Evolutionary conservation across 768 basidiomycete species (phyloP).

Genomic region (Collybia nuda): DNA sequence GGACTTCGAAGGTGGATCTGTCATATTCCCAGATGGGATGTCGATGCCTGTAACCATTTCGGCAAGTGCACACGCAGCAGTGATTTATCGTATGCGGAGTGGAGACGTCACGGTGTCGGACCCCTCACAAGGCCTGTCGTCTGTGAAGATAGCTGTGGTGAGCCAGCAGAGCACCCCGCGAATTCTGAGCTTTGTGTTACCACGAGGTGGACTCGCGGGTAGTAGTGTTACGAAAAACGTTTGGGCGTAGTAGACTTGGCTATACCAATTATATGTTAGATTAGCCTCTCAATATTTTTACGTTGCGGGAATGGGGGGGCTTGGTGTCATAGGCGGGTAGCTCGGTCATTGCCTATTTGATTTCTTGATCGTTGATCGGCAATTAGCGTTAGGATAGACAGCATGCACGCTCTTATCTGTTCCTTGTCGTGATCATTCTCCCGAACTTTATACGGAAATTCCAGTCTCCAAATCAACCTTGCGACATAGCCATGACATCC

Average conservation of each 20-base stretch:
- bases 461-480: too few species aligned
- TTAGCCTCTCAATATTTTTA: background rate
- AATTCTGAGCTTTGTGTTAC: slow-evolving; percentile 38
- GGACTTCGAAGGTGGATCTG: slow-evolving; percentile 34
- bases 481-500: too few species aligned
- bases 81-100: slow-evolving; percentile 42
- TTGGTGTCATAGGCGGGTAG: too few species aligned
- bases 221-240: slow-evolving; percentile 38
- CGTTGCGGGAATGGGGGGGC: background rate
- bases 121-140: slow-evolving; percentile 55
- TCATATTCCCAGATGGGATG: slow-evolving; percentile 23
- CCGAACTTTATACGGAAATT: too few species aligned
- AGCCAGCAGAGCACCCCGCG: slow-evolving; percentile 23
- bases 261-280: background rate
- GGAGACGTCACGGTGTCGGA: slow-evolving; percentile 60
- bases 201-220: slow-evolving; percentile 45
- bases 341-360: too few species aligned
- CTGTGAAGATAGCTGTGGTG: slow-evolving; percentile 37
- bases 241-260: slow-evolving; percentile 8
- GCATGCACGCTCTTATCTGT: too few species aligned
- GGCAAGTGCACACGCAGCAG: slow-evolving; percentile 37
- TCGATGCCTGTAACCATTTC: slow-evolving; percentile 31
- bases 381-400: too few species aligned
- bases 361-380: too few species aligned
- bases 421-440: too few species aligned